Evolutionary conservation across 1,139 yeast genomes (phyloP), one percentile per base, ranked within the genome.

Genomic region (Zygoascus meyerae): DNA sequence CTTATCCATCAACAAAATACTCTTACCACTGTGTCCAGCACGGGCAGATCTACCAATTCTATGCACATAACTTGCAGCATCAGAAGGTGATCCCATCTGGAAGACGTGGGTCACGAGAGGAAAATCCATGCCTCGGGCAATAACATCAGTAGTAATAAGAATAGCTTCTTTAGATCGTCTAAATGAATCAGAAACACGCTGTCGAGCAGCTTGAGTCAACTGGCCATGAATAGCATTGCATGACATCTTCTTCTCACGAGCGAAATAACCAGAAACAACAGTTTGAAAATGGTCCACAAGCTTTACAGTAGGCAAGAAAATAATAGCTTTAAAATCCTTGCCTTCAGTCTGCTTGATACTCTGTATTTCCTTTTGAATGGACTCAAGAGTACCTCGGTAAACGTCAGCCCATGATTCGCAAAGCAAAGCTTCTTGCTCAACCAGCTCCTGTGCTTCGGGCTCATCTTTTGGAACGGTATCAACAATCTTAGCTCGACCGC

Each of bases 21-120:
- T 68, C 42, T 63, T 58, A 55, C 98, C 98, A 33, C 74, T 71
- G 54, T 78, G 77, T 52, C 97, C 97, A 50, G 92, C 95, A 70
- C 98, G 80, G 42, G 95, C 97, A 17, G 97, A 90, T 74, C 98
- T 83, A 51, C 98, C 98, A 57, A 90, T 84, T 66, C 95, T 81
- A 66, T 92, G 98, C 45, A 90, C 79, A 63, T 90, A 90, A 53
- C 85, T 83, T 12, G 90, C 79, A 33, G 82, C 69, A 49, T 83
- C 87, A 40, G 74, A 68, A 53, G 94, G 86, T n/a, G 83, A 75
- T 55, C 87, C 83, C 49, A 85, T 65, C 68, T 89, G 96, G 59
- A 84, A 70, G 46, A 89, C 96, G 59, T 86, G 84, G 26, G 86
- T 70, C 31, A 92, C 94, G 57, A 79, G 79, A 43, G 89, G 90